These are phyloP conservation scores for Raffaelea ambrosiae DNA, from an alignment of 2,329 filamentous ascomycete genomes.

Conservation along the genomic window DNA sequence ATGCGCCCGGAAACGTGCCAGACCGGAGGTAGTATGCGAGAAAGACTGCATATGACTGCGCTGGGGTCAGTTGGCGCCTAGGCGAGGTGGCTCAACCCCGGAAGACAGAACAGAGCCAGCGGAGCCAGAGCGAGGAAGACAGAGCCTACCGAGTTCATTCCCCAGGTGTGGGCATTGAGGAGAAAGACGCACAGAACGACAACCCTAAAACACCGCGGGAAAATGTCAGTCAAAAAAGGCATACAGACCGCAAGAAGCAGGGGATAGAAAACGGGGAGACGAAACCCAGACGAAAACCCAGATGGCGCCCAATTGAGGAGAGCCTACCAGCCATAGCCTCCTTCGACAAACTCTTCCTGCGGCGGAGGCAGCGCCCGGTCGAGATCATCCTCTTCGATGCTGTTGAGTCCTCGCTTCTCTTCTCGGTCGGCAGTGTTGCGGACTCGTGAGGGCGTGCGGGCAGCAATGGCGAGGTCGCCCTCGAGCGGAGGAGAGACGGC, in stretches of 20 bases:
- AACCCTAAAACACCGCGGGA: conserved; percentile 25
- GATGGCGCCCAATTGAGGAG: no score
- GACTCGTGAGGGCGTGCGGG: not conserved
- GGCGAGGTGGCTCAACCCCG: not conserved
- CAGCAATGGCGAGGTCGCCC: conserved; percentile 1
- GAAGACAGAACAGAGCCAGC: not conserved
- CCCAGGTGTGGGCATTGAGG: conserved; percentile 67
- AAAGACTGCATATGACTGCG: conserved; percentile 47
- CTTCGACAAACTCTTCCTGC: conserved; percentile 34
- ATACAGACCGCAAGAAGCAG: not conserved
- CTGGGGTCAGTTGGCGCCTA: not conserved
- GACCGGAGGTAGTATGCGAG: conserved; percentile 48
- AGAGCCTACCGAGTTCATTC: conserved; percentile 52
- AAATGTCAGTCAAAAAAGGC: not conserved
- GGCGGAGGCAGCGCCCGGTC: not conserved
- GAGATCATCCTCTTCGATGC: not conserved
- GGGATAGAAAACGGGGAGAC: not conserved
- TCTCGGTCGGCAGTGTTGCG: conserved; percentile 4
- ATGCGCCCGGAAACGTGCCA: conserved; percentile 53
- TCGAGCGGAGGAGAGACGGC: not conserved
- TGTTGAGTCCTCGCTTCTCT: conserved; percentile 8
- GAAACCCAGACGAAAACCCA: no score
- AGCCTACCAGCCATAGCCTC: conserved; percentile 51
- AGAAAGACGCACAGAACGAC: conserved; percentile 45
- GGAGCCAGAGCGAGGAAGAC: not conserved